Conservation (phyloP, 2,329 filamentous ascomycete genomes). For the Dendrostoma leiphaemia region DNA sequence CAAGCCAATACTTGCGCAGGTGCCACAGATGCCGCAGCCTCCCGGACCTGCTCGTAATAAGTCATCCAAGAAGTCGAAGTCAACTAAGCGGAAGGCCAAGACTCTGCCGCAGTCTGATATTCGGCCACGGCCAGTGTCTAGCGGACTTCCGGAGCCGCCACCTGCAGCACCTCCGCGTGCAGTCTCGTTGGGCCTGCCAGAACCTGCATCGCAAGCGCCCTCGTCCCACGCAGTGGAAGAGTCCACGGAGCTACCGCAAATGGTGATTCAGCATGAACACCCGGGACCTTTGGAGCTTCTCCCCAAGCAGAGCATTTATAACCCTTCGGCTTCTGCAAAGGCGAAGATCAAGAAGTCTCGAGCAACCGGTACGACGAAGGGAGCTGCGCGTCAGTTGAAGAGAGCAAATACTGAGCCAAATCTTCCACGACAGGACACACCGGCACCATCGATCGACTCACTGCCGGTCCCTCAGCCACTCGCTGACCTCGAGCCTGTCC, state of each 20-base stretch:
- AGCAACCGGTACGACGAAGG: conserved; percentile 16
- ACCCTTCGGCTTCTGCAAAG: conserved; percentile 25
- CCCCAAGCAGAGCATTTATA: conserved; percentile 42
- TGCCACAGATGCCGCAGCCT: no score
- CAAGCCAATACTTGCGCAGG: conserved; percentile 28
- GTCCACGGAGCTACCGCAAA: not conserved
- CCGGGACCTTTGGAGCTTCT: conserved; percentile 43
- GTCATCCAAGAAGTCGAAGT: not conserved
- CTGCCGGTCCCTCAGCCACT: conserved; percentile 12
- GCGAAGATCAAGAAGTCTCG: conserved; percentile 10
- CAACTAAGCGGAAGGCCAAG: not conserved
- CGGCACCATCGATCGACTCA: not conserved
- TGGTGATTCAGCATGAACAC: conserved; percentile 37
- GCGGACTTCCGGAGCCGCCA: not conserved
- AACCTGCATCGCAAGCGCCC: not conserved
- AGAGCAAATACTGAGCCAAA: conserved; percentile 21
- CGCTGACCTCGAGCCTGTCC: not conserved
- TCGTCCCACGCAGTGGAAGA: not conserved
- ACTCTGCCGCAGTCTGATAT: not conserved
- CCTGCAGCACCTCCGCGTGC: not conserved
- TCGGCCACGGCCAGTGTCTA: not conserved
- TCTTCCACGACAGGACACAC: conserved; percentile 17
- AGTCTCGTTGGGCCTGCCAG: not conserved
- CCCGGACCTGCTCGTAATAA: no score
- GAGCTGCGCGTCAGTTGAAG: conserved; percentile 18